Percentiles rank a stretch among this genome's conserved stretches.
Evolutionary conservation across 1,139 yeast genomes (phyloP).

Genomic region (Debaryomycetaceae sp.): DNA sequence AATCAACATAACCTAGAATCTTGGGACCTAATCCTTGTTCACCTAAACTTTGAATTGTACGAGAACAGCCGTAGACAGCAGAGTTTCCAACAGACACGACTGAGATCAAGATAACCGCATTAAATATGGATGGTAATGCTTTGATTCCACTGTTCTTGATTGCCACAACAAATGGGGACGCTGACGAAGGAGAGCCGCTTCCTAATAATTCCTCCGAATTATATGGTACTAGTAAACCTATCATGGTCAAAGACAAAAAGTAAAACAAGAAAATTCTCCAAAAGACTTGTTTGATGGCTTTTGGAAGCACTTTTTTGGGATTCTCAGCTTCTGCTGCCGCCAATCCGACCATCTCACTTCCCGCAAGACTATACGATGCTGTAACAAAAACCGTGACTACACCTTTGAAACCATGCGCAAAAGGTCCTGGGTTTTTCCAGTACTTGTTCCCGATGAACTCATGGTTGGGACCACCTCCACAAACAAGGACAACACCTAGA

Average conservation of each 20-base stretch:
- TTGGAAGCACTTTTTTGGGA: conserved; percentile 36
- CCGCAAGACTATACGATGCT: conserved; percentile 42
- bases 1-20: conserved; percentile 34
- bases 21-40: conserved; percentile 42
- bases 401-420: conserved; percentile 42
- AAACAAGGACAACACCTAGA: conserved; percentile 55
- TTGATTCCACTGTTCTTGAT: conserved; percentile 49
- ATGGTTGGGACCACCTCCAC: conserved; percentile 66
- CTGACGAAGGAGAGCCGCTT: conserved; percentile 26
- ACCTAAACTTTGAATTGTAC: conserved; percentile 40
- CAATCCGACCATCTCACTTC: conserved; percentile 47
- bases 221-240: conserved; percentile 37
- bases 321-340: conserved; percentile 40
- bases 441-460: conserved; percentile 62
- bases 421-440: conserved; percentile 61
- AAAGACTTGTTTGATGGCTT: conserved; percentile 42
- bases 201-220: conserved; percentile 32
- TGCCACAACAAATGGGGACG: conserved; percentile 61
- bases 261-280: conserved; percentile 43
- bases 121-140: conserved; percentile 42
- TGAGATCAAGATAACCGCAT: conserved; percentile 40
- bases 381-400: conserved; percentile 41
- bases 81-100: conserved; percentile 44
- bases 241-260: conserved; percentile 35
- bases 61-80: conserved; percentile 43